Conservation (phyloP, 768 basidiomycete genomes). For the Tylopilus sp. region DNA sequence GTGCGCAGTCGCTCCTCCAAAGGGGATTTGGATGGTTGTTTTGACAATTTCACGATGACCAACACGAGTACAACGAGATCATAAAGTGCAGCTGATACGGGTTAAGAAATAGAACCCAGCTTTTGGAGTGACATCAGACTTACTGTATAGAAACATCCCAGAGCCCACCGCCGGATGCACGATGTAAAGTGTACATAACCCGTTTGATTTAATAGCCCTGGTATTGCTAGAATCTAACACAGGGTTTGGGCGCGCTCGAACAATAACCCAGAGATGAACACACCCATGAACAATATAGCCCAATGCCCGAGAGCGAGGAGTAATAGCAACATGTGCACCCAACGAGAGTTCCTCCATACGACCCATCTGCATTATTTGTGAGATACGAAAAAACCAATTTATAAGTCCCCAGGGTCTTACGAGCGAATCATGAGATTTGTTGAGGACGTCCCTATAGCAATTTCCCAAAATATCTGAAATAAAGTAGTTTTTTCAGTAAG, state of each 20-base stretch:
- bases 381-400: not conserved
- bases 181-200: not conserved
- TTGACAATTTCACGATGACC: constrained; percentile 14
- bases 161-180: not conserved
- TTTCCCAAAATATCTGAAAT: constrained; percentile 11
- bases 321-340: constrained; percentile 12
- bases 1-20: constrained; percentile 14
- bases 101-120: not conserved
- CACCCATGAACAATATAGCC: constrained; percentile 16
- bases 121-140: no score
- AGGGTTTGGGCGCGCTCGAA: not conserved
- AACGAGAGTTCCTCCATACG: constrained; percentile 20
- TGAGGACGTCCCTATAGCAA: constrained; percentile 19
- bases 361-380: constrained; percentile 23
- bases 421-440: constrained; percentile 29
- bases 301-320: constrained; percentile 26
- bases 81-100: constrained; percentile 14
- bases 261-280: not conserved
- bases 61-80: constrained; percentile 20
- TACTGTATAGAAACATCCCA: constrained; percentile 17
- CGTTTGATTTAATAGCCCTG: not conserved
- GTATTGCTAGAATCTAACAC: constrained; percentile 6
- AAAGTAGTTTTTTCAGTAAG: not conserved
- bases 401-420: constrained; percentile 10
- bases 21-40: constrained; percentile 11